Evolutionary conservation across 2,329 filamentous ascomycete species (phyloP).

Genomic region (Sordariomycetes sp.): DNA sequence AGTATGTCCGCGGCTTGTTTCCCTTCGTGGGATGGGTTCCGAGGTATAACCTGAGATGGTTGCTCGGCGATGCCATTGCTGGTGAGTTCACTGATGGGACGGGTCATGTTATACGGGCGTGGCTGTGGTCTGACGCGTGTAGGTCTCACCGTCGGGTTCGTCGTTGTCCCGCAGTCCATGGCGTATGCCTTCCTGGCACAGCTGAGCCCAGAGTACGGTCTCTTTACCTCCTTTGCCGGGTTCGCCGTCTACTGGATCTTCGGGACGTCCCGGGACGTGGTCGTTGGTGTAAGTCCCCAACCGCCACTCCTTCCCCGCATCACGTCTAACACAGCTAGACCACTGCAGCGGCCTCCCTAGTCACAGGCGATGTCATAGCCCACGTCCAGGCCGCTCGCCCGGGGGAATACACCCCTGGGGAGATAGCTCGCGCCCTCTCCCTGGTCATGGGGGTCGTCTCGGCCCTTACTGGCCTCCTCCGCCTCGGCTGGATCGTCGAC

Average conservation of each 20-base stretch:
- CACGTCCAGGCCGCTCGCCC: slow-evolving; percentile 20
- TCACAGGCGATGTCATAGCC: slow-evolving; percentile 31
- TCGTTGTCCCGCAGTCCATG: slow-evolving; percentile 71
- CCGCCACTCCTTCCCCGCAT: not conserved
- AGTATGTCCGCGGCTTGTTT: slow-evolving; percentile 42
- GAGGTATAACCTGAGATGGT: slow-evolving; percentile 61
- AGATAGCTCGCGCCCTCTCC: slow-evolving; percentile 29
- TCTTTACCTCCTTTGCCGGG: slow-evolving; percentile 75
- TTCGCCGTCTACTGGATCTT: slow-evolving; percentile 74
- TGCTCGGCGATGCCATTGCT: slow-evolving; percentile 59
- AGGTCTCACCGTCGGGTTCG: slow-evolving; percentile 41
- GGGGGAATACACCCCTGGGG: slow-evolving; percentile 19
- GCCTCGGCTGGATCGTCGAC: slow-evolving; percentile 36
- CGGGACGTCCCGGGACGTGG: slow-evolving; percentile 75
- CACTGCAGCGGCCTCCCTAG: slow-evolving; percentile 35
- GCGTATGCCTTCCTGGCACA: slow-evolving; percentile 63
- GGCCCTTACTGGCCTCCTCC: slow-evolving; percentile 28
- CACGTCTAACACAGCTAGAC: slow-evolving; percentile 25
- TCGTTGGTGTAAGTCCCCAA: slow-evolving; percentile 45
- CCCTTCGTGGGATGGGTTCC: slow-evolving; percentile 57
- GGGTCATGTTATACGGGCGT: not conserved
- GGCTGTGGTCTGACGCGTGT: not conserved
- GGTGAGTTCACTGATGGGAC: slow-evolving; percentile 25
- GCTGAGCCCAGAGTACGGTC: slow-evolving; percentile 54
- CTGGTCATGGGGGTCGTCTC: slow-evolving; percentile 29